Evolutionary conservation across 1,139 yeast genomes (phyloP).

Genomic region (Magnusiomyces starmeri): DNA sequence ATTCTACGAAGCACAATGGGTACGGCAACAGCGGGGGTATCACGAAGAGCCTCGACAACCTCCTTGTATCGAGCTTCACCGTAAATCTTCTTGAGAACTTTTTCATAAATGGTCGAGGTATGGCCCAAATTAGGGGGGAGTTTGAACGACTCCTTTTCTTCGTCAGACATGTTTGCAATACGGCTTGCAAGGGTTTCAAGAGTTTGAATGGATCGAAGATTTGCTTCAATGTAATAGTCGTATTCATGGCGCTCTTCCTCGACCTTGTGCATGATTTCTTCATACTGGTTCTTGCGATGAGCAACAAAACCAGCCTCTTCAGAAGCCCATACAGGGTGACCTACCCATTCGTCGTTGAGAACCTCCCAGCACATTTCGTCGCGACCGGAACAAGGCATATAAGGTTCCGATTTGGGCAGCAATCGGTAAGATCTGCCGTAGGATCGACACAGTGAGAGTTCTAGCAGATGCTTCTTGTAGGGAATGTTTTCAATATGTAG

Average conservation of each 20-base stretch:
- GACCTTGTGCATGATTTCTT: slow-evolving; percentile 86
- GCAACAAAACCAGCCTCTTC: slow-evolving; percentile 98
- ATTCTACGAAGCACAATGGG: slow-evolving; percentile 87
- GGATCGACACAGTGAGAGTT: slow-evolving; percentile 71
- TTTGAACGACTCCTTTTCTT: slow-evolving; percentile 78
- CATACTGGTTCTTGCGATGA: slow-evolving; percentile 94
- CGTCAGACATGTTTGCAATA: slow-evolving; percentile 86
- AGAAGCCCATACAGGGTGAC: slow-evolving; percentile 99
- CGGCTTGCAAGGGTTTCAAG: slow-evolving; percentile 92
- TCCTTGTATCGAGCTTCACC: slow-evolving; percentile 94
- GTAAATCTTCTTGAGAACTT: slow-evolving; percentile 84
- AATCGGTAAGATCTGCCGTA: slow-evolving; percentile 88
- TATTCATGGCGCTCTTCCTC: slow-evolving; percentile 98
- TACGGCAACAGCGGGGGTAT: slow-evolving; percentile 89
- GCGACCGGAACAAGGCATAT: slow-evolving; percentile 96
- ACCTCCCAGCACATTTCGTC: slow-evolving; percentile 99
- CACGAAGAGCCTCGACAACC: slow-evolving; percentile 91
- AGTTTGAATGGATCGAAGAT: slow-evolving; percentile 88
- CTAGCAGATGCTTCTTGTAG: slow-evolving; percentile 84
- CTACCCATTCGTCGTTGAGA: slow-evolving; percentile 97
- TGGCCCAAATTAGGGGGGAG: slow-evolving; percentile 92
- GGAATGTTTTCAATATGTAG: slow-evolving; percentile 76
- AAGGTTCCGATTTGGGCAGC: slow-evolving; percentile 88
- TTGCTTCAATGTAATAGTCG: slow-evolving; percentile 92
- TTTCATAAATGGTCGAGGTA: slow-evolving; percentile 88